Evolutionary conservation across 225 moss, liverwort and hornwort species (phyloP).

Genomic region (Polytrichum formosum): DNA sequence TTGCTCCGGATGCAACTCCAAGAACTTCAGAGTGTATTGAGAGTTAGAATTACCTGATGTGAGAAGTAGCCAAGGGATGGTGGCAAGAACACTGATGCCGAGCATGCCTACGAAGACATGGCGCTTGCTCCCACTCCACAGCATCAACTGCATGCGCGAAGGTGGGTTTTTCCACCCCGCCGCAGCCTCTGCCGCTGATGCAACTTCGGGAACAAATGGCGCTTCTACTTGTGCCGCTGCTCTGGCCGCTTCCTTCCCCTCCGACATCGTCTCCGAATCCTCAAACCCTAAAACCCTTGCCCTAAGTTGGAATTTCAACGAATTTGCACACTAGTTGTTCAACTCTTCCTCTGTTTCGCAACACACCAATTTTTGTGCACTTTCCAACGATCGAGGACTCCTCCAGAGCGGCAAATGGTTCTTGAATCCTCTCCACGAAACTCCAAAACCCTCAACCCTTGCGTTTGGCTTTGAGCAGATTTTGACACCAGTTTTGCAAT

Average conservation of each 20-base stretch:
- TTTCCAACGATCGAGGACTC: no score
- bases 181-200: constrained; percentile 41
- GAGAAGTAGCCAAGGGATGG: constrained; percentile 75
- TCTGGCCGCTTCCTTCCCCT: constrained; percentile 16
- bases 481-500: no score
- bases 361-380: no score
- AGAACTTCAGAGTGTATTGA: background rate
- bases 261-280: constrained; percentile 16
- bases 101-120: constrained; percentile 82
- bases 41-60: constrained; percentile 41
- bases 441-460: no score
- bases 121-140: constrained; percentile 88
- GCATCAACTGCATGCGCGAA: constrained; percentile 71
- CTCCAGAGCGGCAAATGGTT: no score
- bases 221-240: constrained; percentile 23
- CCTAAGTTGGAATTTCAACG: no score
- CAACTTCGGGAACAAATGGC: constrained; percentile 40
- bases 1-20: background rate
- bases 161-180: constrained; percentile 57
- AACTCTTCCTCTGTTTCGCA: no score
- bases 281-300: background rate
- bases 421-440: no score
- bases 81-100: constrained; percentile 60
- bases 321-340: no score
- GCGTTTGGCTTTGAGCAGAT: no score